phyloP scores from a whole-genome alignment of 2,329 filamentous ascomycete genomes.

The Penicillium paneum region DNA sequence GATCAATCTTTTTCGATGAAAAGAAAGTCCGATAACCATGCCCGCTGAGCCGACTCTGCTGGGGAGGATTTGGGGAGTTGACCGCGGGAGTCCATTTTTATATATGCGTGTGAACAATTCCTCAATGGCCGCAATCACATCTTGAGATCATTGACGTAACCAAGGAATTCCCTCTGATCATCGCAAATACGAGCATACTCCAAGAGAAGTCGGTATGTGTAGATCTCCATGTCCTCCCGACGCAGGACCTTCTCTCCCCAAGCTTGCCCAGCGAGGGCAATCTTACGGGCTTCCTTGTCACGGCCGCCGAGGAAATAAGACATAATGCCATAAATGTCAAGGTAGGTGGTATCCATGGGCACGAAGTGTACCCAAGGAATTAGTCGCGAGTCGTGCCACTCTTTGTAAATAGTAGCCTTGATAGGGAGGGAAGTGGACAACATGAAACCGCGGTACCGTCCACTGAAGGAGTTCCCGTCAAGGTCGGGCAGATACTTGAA shows the following conservation, averaged over 20 bases:
- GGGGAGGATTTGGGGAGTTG: not conserved
- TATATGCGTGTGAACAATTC: not conserved
- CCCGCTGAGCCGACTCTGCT: not conserved
- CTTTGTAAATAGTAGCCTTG: constrained; percentile 73
- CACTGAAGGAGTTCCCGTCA: constrained; percentile 70
- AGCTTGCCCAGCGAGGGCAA: constrained; percentile 62
- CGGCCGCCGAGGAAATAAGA: constrained; percentile 61
- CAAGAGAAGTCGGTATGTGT: constrained; percentile 61
- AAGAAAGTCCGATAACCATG: not conserved
- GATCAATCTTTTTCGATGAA: no score
- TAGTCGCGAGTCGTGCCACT: constrained; percentile 76
- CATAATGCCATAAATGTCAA: constrained; percentile 69
- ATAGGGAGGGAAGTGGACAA: constrained; percentile 67
- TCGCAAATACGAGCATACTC: constrained; percentile 57
- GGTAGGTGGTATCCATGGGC: constrained; percentile 71
- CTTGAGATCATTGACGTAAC: constrained; percentile 16
- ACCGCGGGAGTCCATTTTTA: not conserved
- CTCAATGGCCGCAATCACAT: not conserved
- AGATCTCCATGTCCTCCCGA: constrained; percentile 71
- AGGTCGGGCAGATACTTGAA: constrained; percentile 72
- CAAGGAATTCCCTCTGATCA: constrained; percentile 22
- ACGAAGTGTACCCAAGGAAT: constrained; percentile 78
- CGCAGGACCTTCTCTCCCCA: constrained; percentile 69
- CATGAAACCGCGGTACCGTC: constrained; percentile 67
- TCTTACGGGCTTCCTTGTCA: constrained; percentile 60